Conservation (phyloP, 176 grass and related monocot genomes). For the Carex pumila region DNA sequence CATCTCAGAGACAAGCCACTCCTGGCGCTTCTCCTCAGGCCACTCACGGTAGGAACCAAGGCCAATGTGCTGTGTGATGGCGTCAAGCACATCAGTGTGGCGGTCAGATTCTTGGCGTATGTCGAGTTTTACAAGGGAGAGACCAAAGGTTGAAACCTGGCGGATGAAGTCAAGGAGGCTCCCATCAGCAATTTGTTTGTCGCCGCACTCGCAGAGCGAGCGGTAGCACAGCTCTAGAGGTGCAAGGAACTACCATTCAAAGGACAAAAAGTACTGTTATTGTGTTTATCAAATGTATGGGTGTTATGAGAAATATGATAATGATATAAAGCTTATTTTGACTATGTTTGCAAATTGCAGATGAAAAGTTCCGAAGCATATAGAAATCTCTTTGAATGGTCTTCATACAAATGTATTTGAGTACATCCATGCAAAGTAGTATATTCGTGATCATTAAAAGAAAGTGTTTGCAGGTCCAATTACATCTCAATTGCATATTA, state of each 20-base stretch:
- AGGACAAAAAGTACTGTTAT: neutral
- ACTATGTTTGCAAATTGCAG: neutral
- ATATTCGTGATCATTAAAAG: neutral
- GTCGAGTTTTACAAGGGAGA: constrained; percentile 94
- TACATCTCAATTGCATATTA: neutral
- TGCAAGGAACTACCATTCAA: constrained; percentile 64
- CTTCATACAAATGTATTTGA: neutral
- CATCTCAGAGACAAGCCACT: constrained; percentile 82
- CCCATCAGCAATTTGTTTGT: constrained; percentile 88
- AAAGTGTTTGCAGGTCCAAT: neutral
- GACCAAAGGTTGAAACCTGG: constrained; percentile 94
- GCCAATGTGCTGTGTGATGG: constrained; percentile 78
- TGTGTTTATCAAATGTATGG: neutral
- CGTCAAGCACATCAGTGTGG: constrained; percentile 89
- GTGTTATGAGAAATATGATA: neutral
- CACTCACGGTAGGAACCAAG: constrained; percentile 91
- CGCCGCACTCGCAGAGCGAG: constrained; percentile 86
- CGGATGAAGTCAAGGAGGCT: constrained; percentile 97
- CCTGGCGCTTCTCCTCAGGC: constrained; percentile 94
- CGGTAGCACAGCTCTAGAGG: constrained; percentile 93
- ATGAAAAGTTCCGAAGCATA: neutral
- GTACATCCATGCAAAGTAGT: neutral
- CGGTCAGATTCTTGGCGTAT: constrained; percentile 99
- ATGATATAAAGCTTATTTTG: neutral
- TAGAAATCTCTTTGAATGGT: neutral